Conservation (phyloP, 2,329 filamentous ascomycete genomes). For the Juglanconis sp. region DNA sequence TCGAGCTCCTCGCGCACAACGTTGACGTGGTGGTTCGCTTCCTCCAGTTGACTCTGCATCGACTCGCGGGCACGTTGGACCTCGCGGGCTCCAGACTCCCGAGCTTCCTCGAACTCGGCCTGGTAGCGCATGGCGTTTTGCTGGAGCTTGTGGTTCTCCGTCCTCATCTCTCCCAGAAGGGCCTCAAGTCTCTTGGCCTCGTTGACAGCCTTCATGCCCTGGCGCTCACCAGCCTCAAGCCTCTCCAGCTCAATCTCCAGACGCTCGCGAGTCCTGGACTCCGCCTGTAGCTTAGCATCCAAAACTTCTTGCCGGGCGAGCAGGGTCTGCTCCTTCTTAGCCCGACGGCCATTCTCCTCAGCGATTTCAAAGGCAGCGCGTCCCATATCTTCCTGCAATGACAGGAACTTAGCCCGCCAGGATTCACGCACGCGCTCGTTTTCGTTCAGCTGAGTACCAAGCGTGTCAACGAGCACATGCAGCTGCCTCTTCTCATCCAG, state of each 20-base stretch:
- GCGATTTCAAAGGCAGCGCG: constrained; percentile 74
- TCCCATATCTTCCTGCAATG: constrained; percentile 83
- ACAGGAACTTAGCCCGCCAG: constrained; percentile 80
- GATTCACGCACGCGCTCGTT: constrained; percentile 79
- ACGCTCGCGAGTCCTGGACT: constrained; percentile 66
- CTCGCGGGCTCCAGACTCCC: constrained; percentile 75
- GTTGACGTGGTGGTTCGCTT: constrained; percentile 82
- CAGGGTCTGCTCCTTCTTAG: constrained; percentile 74
- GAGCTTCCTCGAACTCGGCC: constrained; percentile 79
- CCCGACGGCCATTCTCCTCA: constrained; percentile 76
- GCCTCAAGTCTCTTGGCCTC: constrained; percentile 60
- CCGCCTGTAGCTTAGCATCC: constrained; percentile 72
- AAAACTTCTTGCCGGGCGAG: constrained; percentile 77
- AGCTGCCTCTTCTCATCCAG: constrained; percentile 68
- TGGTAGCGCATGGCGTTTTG: constrained; percentile 67
- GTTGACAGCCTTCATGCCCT: constrained; percentile 60
- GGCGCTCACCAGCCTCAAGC: constrained; percentile 61
- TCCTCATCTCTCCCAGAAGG: constrained; percentile 54
- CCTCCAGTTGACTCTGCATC: constrained; percentile 78
- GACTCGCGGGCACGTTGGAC: constrained; percentile 76
- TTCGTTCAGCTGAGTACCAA: constrained; percentile 79
- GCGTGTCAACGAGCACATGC: constrained; percentile 67
- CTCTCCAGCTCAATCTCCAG: constrained; percentile 65
- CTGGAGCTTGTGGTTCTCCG: constrained; percentile 71
- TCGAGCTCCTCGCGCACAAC: constrained; percentile 78